phyloP scores from a whole-genome alignment of 2,329 filamentous ascomycete species.

The Paradendryphiella salina region DNA sequence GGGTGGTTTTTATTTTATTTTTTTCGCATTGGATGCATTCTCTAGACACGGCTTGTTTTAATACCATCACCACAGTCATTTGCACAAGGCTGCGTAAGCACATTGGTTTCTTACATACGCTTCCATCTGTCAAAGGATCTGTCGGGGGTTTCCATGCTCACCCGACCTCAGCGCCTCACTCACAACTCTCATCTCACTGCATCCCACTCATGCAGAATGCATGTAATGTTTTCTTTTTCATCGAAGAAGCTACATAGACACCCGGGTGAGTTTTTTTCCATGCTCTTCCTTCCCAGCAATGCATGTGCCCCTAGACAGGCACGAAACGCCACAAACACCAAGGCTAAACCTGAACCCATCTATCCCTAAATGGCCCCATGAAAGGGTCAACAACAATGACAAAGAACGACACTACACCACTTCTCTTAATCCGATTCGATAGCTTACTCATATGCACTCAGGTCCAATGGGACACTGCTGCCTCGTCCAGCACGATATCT shows the following conservation, averaged over 20 bases:
- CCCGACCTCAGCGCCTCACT: too few species aligned
- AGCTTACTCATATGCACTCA: slow-evolving; percentile 61
- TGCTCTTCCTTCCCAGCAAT: not conserved
- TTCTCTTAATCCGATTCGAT: not conserved
- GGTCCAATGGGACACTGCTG: slow-evolving; percentile 89
- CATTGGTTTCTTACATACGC: too few species aligned
- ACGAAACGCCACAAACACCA: slow-evolving; percentile 19
- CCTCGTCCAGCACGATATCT: slow-evolving; percentile 88
- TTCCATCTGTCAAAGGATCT: too few species aligned
- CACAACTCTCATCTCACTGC: too few species aligned
- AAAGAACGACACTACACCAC: slow-evolving; percentile 4
- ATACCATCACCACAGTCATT: too few species aligned
- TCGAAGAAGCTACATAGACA: not conserved
- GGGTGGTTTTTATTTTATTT: too few species aligned
- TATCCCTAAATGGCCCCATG: slow-evolving; percentile 6
- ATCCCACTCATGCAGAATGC: not conserved
- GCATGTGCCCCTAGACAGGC: not conserved
- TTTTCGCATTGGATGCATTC: too few species aligned
- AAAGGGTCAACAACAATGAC: slow-evolving; percentile 12
- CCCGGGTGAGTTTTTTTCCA: not conserved
- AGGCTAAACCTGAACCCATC: slow-evolving; percentile 24
- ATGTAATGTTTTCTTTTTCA: not conserved
- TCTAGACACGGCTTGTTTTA: too few species aligned
- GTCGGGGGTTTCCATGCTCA: too few species aligned
- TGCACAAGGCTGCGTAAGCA: too few species aligned